Conservation (phyloP, 176 grass and related monocot genomes). For the Cymbopogon citratus region DNA sequence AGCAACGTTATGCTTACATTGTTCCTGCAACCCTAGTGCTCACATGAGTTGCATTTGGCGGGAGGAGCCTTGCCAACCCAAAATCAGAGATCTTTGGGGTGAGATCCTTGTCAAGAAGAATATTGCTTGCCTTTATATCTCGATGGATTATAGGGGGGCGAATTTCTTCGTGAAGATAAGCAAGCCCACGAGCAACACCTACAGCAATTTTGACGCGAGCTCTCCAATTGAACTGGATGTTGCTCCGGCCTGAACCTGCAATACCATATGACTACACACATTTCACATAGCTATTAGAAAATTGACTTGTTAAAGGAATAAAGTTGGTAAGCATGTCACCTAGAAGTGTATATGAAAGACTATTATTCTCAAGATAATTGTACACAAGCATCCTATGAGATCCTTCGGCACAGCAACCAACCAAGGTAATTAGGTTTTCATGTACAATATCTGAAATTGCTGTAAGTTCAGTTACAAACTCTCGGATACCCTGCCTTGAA, state of each 20-base stretch:
- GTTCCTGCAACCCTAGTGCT: conserved; percentile 85
- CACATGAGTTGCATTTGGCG: conserved; percentile 69
- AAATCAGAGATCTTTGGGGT: conserved; percentile 92
- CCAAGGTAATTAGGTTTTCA: conserved; percentile 68
- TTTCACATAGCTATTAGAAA: conserved; percentile 12
- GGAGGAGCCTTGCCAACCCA: conserved; percentile 74
- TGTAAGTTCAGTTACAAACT: conserved; percentile 68
- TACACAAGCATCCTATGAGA: conserved; percentile 74
- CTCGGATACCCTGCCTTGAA: conserved; percentile 67
- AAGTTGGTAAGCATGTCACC: conserved; percentile 38
- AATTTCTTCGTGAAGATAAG: conserved; percentile 76
- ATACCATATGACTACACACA: conserved; percentile 10
- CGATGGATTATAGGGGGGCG: conserved; percentile 63
- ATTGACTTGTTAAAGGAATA: not conserved
- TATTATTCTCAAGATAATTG: conserved; percentile 84
- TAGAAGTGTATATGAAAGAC: conserved; percentile 66
- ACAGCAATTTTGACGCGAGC: conserved; percentile 61
- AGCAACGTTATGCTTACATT: conserved; percentile 45
- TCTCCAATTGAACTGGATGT: conserved; percentile 67
- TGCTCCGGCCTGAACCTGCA: conserved; percentile 48
- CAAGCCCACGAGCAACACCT: conserved; percentile 70
- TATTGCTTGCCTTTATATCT: conserved; percentile 94
- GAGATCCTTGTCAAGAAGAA: conserved; percentile 80
- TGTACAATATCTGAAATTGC: conserved; percentile 63
- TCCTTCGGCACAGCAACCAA: conserved; percentile 76